Conservation (phyloP, 192 early-diverging fungal species). For the Umbelopsis isabellina region DNA sequence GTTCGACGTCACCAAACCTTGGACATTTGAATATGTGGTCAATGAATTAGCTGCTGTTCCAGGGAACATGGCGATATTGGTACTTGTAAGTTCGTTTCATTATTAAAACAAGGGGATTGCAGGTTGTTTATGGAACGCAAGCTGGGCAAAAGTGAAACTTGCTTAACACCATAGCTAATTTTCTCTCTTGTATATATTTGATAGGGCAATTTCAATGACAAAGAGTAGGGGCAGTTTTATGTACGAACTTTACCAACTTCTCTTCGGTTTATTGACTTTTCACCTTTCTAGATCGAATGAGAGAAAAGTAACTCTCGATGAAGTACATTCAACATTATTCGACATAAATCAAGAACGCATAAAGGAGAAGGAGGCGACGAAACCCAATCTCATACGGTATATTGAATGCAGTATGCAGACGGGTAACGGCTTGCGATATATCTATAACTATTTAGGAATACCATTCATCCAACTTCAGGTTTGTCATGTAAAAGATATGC, state of each 20-base stretch:
- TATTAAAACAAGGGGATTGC: not conserved
- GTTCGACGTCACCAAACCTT: constrained; percentile 63
- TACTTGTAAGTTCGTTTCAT: constrained; percentile 43
- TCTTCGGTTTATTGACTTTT: not conserved
- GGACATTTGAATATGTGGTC: constrained; percentile 63
- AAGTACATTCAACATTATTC: constrained; percentile 40
- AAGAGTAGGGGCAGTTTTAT: constrained; percentile 20
- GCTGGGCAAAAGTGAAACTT: no score
- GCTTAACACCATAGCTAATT: not conserved
- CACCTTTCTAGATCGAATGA: constrained; percentile 9
- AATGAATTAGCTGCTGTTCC: constrained; percentile 50
- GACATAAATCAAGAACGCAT: constrained; percentile 41
- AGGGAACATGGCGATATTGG: constrained; percentile 46
- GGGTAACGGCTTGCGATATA: constrained; percentile 56
- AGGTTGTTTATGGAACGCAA: no score
- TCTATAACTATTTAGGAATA: constrained; percentile 58
- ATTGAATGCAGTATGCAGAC: constrained; percentile 55
- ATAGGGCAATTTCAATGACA: constrained; percentile 41
- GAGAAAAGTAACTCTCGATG: constrained; percentile 29
- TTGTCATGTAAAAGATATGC: not conserved
- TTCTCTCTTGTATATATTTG: not conserved
- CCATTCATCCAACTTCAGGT: constrained; percentile 62
- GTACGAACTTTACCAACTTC: not conserved
- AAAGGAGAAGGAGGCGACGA: constrained; percentile 36
- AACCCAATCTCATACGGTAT: constrained; percentile 57